Evolutionary conservation across 371 early-diverging fungal genomes (phyloP), one percentile per base, ranked within the genome.

Genomic region (Mucor indicus): DNA sequence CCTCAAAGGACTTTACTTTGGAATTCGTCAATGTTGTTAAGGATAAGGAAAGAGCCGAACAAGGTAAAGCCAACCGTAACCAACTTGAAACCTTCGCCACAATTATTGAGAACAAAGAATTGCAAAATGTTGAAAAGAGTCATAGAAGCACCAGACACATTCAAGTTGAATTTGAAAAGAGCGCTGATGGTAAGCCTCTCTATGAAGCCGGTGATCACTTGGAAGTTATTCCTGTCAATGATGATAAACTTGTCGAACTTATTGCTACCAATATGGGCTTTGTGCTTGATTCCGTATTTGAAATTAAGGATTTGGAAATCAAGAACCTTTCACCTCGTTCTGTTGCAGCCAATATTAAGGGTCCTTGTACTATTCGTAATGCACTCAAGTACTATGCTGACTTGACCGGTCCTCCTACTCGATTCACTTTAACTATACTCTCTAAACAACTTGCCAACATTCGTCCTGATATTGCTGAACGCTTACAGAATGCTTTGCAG

Each of bases 1-100:
- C 46, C 15, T n/a, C 13, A 13, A 9, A 22, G 10, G 79, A 87
- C 22, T 67, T 93, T 17, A 90, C 89, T 16, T 22, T 45, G 47
- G 35, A 45, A 33, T 45, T 45, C 17, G 35, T 45, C 13, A 20
- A 20, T 16, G n/a, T 12, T 21, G 38, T 20, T 21, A 38, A 38
- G 38, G 38, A 38, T 12, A 38, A 38, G 38, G 38, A 20, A 17
- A 38, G 20, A 20, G 20, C 38, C 21, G 38, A 38, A 4, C 38
- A 38, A 38, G 38, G 20, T 20, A 21, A 17, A 4, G 6, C 20
- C 9, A 38, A 38, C 11, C 16, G 38, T 8, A 38, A 38, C 4
- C 38, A 38, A 11, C 20, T 16, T 19, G 38, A 38, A 2, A 38
- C 20, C 11, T 17, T 38, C 9, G 38, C 38, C 2, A 44, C 31